These are phyloP conservation scores for Borealophlyctis nickersoniae DNA, from an alignment of 192 early-diverging fungal genomes.

Conservation along the genomic window DNA sequence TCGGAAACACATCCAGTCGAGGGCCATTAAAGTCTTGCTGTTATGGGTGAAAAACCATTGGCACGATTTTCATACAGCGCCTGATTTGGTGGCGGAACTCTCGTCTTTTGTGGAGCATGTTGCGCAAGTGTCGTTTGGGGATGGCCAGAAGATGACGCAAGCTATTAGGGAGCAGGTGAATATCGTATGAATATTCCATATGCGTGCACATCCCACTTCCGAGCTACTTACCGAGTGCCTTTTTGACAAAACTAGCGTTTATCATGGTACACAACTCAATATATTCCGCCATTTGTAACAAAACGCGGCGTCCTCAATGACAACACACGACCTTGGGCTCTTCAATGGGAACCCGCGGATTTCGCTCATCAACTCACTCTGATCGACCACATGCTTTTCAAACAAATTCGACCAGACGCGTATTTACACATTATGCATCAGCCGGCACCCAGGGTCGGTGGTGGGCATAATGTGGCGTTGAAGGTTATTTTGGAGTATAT, in stretches of 20 bases:
- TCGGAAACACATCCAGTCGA: slow-evolving; percentile 39
- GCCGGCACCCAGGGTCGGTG: slow-evolving; percentile 25
- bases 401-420: slow-evolving; percentile 49
- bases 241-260: slow-evolving; percentile 35
- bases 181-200: slow-evolving; percentile 26
- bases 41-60: slow-evolving; percentile 57
- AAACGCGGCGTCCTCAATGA: slow-evolving; percentile 27
- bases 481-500: slow-evolving; percentile 48
- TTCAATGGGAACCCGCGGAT: slow-evolving; percentile 43
- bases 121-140: slow-evolving; percentile 42
- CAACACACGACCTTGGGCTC: slow-evolving; percentile 37
- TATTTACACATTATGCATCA: slow-evolving; percentile 43
- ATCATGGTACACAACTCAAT: slow-evolving; percentile 53
- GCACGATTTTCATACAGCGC: slow-evolving; percentile 49
- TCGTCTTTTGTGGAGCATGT: slow-evolving; percentile 46
- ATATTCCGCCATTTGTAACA: slow-evolving; percentile 44
- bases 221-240: too few relatives aligned
- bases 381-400: slow-evolving; percentile 48
- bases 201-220: slow-evolving; percentile 34
- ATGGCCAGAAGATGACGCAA: slow-evolving; percentile 52
- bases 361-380: slow-evolving; percentile 50
- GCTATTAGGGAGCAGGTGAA: slow-evolving; percentile 55
- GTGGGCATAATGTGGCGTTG: slow-evolving; percentile 33
- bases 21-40: slow-evolving; percentile 39
- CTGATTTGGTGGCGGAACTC: slow-evolving; percentile 33